These are phyloP conservation scores for Termitomyces sp. DNA, from an alignment of 1,284 basidiomycete species.

Conservation along the genomic window DNA sequence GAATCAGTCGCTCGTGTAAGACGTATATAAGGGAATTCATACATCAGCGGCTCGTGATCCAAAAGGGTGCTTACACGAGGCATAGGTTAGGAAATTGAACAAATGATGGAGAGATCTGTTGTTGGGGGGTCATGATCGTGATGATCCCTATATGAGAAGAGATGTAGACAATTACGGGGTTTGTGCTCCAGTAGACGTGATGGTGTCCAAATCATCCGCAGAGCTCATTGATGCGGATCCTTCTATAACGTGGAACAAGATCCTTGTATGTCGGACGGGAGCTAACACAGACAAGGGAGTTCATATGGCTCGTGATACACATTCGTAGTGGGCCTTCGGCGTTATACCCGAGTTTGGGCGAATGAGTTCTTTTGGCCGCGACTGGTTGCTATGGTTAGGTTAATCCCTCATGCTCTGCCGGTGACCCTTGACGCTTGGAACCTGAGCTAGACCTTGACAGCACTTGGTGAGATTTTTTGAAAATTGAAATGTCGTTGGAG, in stretches of 20 bases:
- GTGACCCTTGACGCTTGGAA: neutral
- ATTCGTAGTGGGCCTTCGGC: neutral
- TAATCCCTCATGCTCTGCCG: neutral
- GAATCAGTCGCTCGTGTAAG: conserved; percentile 5
- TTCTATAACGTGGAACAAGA: conserved; percentile 12
- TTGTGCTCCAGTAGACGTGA: conserved; percentile 12
- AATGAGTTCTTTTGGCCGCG: neutral
- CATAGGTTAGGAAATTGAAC: conserved; percentile 12
- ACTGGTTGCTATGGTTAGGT: neutral
- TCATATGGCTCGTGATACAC: too few relatives aligned
- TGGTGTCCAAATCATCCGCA: conserved; percentile 8
- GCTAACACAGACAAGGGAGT: neutral
- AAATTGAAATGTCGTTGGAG: too few relatives aligned
- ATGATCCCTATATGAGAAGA: conserved; percentile 11
- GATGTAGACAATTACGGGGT: conserved; percentile 16
- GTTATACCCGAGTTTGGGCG: conserved; percentile 1
- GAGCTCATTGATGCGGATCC: conserved; percentile 12
- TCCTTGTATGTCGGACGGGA: conserved; percentile 17
- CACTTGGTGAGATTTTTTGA: neutral
- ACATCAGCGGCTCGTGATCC: conserved; percentile 20
- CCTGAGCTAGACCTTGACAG: neutral
- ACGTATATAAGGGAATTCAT: conserved; percentile 13
- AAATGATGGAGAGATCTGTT: conserved; percentile 19
- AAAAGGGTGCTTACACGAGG: conserved; percentile 8
- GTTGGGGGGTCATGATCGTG: conserved; percentile 15